These are phyloP conservation scores for Fusarium concolor DNA, from an alignment of 2,329 filamentous ascomycete genomes.

Conservation along the genomic window DNA sequence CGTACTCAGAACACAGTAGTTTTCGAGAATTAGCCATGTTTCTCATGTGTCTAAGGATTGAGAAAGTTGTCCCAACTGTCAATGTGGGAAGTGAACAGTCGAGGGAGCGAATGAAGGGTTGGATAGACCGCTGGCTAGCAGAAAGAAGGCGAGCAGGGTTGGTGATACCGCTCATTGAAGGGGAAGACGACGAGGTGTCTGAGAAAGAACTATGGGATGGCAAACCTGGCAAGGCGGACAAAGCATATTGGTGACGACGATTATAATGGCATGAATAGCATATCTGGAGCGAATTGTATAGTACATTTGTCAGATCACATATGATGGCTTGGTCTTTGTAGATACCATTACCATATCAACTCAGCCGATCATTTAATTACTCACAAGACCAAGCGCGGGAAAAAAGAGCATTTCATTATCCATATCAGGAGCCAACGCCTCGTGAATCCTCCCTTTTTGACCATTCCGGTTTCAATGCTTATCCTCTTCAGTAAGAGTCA, in stretches of 20 bases:
- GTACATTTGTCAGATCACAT: neutral
- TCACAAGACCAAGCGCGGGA: conserved; percentile 8
- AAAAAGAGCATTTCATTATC: conserved; percentile 45
- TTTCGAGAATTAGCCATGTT: conserved; percentile 97
- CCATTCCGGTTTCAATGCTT: conserved; percentile 32
- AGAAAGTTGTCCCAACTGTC: conserved; percentile 92
- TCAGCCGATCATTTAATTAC: neutral
- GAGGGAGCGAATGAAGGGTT: conserved; percentile 71
- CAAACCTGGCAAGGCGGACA: conserved; percentile 53
- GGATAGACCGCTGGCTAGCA: conserved; percentile 71
- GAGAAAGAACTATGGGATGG: conserved; percentile 54
- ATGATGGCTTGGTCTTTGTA: neutral
- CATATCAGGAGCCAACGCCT: conserved; percentile 47
- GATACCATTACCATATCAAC: neutral
- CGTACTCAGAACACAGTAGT: conserved; percentile 95
- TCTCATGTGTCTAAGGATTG: conserved; percentile 85
- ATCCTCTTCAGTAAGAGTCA: conserved; percentile 13
- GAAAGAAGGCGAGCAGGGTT: conserved; percentile 69
- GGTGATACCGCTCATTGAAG: conserved; percentile 58
- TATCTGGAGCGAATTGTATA: neutral
- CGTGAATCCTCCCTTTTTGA: conserved; percentile 35
- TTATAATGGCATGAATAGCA: conserved; percentile 2
- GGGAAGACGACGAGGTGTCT: conserved; percentile 48
- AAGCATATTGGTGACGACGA: conserved; percentile 53
- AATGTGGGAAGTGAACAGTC: conserved; percentile 75